Evolutionary conservation across 768 basidiomycete species (phyloP).

Genomic region (Porpolomopsis calyptriformis): DNA sequence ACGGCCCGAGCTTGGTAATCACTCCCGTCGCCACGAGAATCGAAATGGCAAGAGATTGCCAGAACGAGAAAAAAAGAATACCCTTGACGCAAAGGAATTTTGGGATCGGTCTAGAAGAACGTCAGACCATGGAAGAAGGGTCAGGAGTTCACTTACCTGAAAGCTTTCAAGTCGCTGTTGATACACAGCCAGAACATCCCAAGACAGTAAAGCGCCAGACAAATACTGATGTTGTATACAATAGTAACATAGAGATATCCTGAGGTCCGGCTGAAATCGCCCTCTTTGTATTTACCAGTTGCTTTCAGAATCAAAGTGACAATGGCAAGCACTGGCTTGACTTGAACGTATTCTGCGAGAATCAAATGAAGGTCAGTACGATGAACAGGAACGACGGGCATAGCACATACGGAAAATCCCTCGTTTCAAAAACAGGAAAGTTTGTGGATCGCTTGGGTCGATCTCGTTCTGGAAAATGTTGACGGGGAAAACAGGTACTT

Average conservation of each 20-base stretch:
- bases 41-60: slow-evolving; percentile 85
- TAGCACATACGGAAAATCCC: slow-evolving; percentile 74
- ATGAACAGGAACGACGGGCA: not conserved
- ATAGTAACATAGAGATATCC: slow-evolving; percentile 89
- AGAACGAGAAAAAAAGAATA: slow-evolving; percentile 96
- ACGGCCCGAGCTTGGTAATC: slow-evolving; percentile 74
- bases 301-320: slow-evolving; percentile 82
- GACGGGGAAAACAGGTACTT: slow-evolving; percentile 77
- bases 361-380: not conserved
- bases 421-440: slow-evolving; percentile 86
- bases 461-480: slow-evolving; percentile 76
- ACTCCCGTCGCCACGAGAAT: slow-evolving; percentile 74
- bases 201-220: slow-evolving; percentile 75
- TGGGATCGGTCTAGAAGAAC: slow-evolving; percentile 59
- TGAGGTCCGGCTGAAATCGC: slow-evolving; percentile 70
- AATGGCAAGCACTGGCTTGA: slow-evolving; percentile 84
- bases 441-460: slow-evolving; percentile 91
- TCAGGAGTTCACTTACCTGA: slow-evolving; percentile 41
- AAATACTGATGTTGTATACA: slow-evolving; percentile 76
- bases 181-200: slow-evolving; percentile 97
- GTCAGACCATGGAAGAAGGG: not conserved
- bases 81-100: slow-evolving; percentile 99
- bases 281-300: slow-evolving; percentile 80
- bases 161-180: slow-evolving; percentile 78
- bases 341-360: slow-evolving; percentile 85